Percentiles rank a stretch among this genome's conserved stretches.
These are phyloP conservation scores for Penicillium expansum DNA, from an alignment of 2,329 filamentous ascomycete species.

Conservation along the genomic window DNA sequence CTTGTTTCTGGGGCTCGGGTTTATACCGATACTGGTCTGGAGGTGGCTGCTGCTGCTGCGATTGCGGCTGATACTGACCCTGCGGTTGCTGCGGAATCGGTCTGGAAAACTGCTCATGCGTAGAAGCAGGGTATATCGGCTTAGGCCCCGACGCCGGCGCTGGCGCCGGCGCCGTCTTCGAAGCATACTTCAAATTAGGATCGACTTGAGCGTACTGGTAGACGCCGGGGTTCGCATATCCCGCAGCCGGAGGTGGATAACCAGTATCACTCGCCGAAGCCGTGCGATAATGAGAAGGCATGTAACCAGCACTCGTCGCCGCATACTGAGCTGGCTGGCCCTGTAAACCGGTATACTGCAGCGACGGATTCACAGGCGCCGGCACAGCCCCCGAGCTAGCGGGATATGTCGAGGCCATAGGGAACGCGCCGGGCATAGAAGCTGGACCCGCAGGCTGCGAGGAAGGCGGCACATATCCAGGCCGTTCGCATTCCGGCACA, in stretches of 20 bases:
- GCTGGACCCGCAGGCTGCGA: slow-evolving; percentile 24
- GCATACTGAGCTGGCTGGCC: slow-evolving; percentile 22
- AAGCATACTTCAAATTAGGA: slow-evolving; percentile 40
- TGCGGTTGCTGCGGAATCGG: slow-evolving; percentile 2
- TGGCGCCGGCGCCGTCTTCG: slow-evolving; percentile 18
- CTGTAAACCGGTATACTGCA: slow-evolving; percentile 33
- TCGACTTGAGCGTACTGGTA: slow-evolving; percentile 44
- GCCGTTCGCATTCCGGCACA: slow-evolving; percentile 41
- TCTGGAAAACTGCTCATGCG: slow-evolving; percentile 29
- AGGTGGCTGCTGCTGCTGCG: slow-evolving; percentile 5
- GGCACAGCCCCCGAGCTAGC: slow-evolving; percentile 16
- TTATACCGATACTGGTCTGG: slow-evolving; percentile 11
- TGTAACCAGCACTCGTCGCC: slow-evolving; percentile 14
- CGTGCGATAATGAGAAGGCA: slow-evolving; percentile 32
- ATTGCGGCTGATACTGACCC: not conserved
- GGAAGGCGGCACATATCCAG: slow-evolving; percentile 42
- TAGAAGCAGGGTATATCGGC: slow-evolving; percentile 24
- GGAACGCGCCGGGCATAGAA: slow-evolving; percentile 35
- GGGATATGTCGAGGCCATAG: slow-evolving; percentile 24
- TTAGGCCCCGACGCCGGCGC: slow-evolving; percentile 1
- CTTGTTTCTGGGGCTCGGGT: slow-evolving; percentile 29
- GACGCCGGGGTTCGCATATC: slow-evolving; percentile 33
- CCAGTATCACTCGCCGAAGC: slow-evolving; percentile 28
- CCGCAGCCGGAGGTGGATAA: slow-evolving; percentile 10
- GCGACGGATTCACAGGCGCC: slow-evolving; percentile 25